Evolutionary conservation across 331 rosid genomes (phyloP).

Genomic region (Prunus yedoensis): DNA sequence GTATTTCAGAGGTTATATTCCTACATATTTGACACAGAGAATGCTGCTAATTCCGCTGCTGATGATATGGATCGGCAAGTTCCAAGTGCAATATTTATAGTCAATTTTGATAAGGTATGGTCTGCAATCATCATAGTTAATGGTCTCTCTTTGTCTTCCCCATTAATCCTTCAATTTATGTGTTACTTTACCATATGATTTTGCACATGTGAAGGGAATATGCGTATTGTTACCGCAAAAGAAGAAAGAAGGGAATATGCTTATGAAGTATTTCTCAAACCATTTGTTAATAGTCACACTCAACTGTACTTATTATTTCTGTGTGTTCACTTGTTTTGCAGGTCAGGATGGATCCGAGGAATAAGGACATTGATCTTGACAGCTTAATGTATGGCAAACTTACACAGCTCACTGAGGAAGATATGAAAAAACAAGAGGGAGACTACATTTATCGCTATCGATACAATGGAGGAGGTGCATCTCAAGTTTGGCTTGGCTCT

Average conservation of each 20-base stretch:
- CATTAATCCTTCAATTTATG: constrained; percentile 9
- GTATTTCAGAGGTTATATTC: constrained; percentile 80
- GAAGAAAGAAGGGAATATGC: neutral
- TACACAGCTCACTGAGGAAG: constrained; percentile 68
- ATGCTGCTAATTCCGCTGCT: constrained; percentile 42
- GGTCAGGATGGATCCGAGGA: constrained; percentile 91
- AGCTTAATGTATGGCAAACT: constrained; percentile 66
- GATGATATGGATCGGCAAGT: constrained; percentile 59
- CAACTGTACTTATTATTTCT: neutral
- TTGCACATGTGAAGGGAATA: neutral
- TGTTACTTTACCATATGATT: neutral
- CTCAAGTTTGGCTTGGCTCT: constrained; percentile 95
- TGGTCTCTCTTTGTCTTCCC: constrained; percentile 14
- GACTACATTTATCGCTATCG: constrained; percentile 89
- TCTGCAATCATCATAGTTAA: constrained; percentile 17
- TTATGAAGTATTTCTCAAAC: neutral
- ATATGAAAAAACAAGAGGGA: constrained; percentile 79
- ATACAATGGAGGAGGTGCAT: constrained; percentile 94
- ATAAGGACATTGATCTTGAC: constrained; percentile 69
- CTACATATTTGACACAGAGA: constrained; percentile 65
- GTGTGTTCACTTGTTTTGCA: constrained; percentile 32
- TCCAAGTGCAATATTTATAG: constrained; percentile 79
- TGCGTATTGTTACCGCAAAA: too few species aligned
- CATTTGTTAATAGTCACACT: neutral
- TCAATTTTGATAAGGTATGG: constrained; percentile 92